Evolutionary conservation across 202 grass and related monocot genomes (phyloP).

Genomic region (Musa balbisiana): DNA sequence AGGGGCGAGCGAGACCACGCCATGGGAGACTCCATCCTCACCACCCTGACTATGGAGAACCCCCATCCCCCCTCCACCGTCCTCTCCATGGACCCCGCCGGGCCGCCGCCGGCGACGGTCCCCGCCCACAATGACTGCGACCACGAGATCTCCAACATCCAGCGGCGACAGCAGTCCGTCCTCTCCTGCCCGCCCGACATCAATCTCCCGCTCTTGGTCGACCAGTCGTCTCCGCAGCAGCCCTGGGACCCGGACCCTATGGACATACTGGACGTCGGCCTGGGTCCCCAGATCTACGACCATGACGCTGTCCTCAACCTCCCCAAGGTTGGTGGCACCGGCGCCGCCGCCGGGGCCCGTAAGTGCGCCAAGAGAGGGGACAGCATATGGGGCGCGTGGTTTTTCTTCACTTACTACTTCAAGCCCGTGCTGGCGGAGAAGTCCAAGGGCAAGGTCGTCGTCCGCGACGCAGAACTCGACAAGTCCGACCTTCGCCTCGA

Average conservation of each 20-base stretch:
- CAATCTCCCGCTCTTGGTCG: constrained; percentile 67
- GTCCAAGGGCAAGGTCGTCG: constrained; percentile 39
- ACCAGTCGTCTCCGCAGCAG: constrained; percentile 48
- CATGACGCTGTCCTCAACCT: constrained; percentile 33
- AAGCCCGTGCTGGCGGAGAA: constrained; percentile 52
- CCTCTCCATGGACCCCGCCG: constrained; percentile 86
- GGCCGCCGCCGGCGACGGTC: constrained; percentile 28
- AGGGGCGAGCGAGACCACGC: constrained; percentile 38
- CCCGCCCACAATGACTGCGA: constrained; percentile 51
- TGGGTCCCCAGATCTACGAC: constrained; percentile 68
- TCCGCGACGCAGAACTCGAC: constrained; percentile 29
- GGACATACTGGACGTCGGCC: constrained; percentile 76
- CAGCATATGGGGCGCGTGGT: constrained; percentile 95
- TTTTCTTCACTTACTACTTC: constrained; percentile 99
- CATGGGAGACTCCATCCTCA: constrained; percentile 87
- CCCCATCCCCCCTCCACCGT: constrained; percentile 61
- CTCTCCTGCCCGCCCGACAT: constrained; percentile 61
- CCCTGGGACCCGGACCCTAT: constrained; percentile 8
- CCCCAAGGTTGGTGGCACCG: constrained; percentile 6
- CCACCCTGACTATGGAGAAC: constrained; percentile 88
- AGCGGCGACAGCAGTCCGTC: constrained; percentile 32
- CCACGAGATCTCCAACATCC: constrained; percentile 37
- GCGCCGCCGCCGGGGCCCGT: constrained; percentile 1
- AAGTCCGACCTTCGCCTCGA: constrained; percentile 57
- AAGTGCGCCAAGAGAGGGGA: constrained; percentile 86